Percentiles rank a stretch among this genome's conserved stretches.
Evolutionary conservation across 2,329 filamentous ascomycete species (phyloP).

Genomic region (Talaromyces sp.): DNA sequence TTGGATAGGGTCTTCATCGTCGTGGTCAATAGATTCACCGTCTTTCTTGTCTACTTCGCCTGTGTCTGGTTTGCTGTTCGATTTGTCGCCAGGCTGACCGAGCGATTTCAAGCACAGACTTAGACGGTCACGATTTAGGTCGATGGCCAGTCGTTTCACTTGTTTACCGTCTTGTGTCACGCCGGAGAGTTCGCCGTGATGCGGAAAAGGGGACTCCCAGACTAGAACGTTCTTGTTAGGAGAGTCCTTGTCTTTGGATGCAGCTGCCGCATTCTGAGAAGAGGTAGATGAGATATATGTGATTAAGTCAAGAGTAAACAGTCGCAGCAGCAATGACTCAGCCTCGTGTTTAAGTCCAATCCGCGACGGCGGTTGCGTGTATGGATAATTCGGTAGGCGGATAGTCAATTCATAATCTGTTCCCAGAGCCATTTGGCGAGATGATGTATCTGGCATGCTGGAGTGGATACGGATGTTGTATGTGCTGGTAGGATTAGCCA

Average conservation of each 20-base stretch:
- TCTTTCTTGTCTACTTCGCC: background rate
- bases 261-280: background rate
- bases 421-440: conserved; percentile 22
- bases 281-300: conserved; percentile 24
- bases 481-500: conserved; percentile 32
- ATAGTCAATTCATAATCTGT: conserved; percentile 37
- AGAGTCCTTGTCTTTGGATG: background rate
- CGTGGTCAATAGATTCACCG: background rate
- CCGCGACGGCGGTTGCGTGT: conserved; percentile 29
- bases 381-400: conserved; percentile 26
- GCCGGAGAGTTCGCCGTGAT: conserved; percentile 13
- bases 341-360: conserved; percentile 32
- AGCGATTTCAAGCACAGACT: background rate
- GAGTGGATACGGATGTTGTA: conserved; percentile 38
- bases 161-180: background rate
- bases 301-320: conserved; percentile 37
- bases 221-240: background rate
- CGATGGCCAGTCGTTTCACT: conserved; percentile 9
- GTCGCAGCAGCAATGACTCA: conserved; percentile 30
- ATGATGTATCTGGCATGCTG: conserved; percentile 24
- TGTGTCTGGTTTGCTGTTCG: background rate
- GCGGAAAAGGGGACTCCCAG: conserved; percentile 25
- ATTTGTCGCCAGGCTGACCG: background rate
- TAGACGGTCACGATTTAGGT: conserved; percentile 6
- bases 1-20: background rate